Evolutionary conservation across 139 green algal genomes (phyloP).

Genomic region (Asterochloris erici): DNA sequence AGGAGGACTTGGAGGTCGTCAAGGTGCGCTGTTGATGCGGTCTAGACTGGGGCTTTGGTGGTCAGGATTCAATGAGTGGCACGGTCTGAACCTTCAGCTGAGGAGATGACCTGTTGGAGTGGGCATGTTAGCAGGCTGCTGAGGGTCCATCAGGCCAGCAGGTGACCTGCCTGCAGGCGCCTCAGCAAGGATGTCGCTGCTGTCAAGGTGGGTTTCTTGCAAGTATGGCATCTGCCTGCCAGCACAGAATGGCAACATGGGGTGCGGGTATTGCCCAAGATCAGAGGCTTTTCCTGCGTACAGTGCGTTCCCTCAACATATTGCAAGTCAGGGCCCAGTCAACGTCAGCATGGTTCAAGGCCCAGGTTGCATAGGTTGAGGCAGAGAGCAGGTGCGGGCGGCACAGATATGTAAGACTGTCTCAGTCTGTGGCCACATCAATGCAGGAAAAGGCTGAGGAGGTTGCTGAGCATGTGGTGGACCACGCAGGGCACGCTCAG

Average conservation of each 20-base stretch:
- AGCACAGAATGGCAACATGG: no score
- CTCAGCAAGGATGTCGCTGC: not conserved
- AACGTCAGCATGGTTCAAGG: no score
- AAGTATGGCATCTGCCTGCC: no score
- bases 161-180: not conserved
- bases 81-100: not conserved
- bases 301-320: no score
- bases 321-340: no score
- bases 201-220: no score
- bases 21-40: not conserved
- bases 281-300: no score
- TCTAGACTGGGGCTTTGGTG: not conserved
- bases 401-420: not conserved
- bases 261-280: no score
- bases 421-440: not conserved
- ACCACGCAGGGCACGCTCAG: not conserved
- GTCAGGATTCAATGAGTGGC: not conserved
- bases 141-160: not conserved
- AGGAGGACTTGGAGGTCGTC: conserved; percentile 15
- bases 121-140: not conserved
- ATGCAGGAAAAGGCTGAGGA: conserved; percentile 11
- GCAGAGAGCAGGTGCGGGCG: not conserved
- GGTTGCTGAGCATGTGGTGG: not conserved
- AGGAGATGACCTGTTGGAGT: not conserved
- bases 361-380: not conserved